Conservation (phyloP, 1,284 basidiomycete species). For the Papiliotrema fonsecae region DNA sequence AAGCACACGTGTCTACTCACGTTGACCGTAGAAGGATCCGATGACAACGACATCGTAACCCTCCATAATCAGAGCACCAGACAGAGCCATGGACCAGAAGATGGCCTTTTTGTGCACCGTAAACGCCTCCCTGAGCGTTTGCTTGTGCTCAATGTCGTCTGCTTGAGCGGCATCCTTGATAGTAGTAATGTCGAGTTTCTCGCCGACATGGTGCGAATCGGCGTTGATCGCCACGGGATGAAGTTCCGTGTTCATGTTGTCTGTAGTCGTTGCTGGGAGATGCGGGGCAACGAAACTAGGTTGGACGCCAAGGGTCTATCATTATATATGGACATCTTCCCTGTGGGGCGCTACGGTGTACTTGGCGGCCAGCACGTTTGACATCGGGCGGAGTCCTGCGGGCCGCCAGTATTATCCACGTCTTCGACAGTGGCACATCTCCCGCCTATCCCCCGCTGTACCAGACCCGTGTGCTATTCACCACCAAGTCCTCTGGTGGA, state of each 20-base stretch:
- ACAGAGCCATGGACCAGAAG: constrained; percentile 47
- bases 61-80: constrained; percentile 45
- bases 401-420: background rate
- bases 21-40: constrained; percentile 45
- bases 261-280: background rate
- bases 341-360: too few relatives aligned
- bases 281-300: background rate
- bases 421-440: background rate
- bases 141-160: constrained; percentile 44
- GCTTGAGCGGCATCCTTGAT: constrained; percentile 43
- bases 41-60: constrained; percentile 47
- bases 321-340: background rate
- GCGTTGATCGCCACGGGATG: background rate
- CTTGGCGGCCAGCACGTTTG: too few relatives aligned
- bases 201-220: constrained; percentile 3
- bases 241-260: background rate
- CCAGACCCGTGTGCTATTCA: background rate
- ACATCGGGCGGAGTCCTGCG: background rate
- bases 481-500: background rate
- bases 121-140: constrained; percentile 46
- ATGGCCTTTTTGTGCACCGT: constrained; percentile 48
- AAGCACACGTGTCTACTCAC: constrained; percentile 21
- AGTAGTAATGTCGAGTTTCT: constrained; percentile 8
- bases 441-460: background rate
- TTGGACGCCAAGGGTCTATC: too few relatives aligned